Conservation (phyloP, 352 stramenopile species). For the Globisporangium cylindrosporum region DNA sequence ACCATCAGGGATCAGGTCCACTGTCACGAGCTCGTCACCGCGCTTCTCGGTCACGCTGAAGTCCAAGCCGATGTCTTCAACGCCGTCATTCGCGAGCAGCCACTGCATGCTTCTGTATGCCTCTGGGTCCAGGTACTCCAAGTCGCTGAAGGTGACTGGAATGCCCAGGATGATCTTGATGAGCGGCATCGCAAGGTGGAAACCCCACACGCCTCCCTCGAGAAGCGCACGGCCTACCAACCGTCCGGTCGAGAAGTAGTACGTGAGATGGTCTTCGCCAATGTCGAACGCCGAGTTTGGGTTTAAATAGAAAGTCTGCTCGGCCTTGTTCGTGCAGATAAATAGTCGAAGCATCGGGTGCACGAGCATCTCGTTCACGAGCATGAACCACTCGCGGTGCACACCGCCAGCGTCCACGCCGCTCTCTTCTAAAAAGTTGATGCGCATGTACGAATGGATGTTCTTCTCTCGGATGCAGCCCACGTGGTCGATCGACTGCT, state of each 20-base stretch:
- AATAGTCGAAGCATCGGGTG: constrained; percentile 50
- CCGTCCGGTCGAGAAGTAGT: constrained; percentile 57
- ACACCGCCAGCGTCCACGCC: constrained; percentile 84
- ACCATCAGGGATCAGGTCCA: no score
- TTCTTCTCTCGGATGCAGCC: constrained; percentile 50
- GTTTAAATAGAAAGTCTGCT: constrained; percentile 66
- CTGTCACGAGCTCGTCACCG: no score
- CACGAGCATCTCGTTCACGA: constrained; percentile 63
- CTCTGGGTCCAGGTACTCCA: constrained; percentile 42
- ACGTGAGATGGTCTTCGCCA: constrained; percentile 58
- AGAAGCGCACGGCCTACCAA: constrained; percentile 60
- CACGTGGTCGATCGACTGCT: constrained; percentile 66
- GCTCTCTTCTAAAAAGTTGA: constrained; percentile 80
- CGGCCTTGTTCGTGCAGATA: constrained; percentile 47
- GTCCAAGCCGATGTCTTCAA: no score
- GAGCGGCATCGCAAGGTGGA: constrained; percentile 92
- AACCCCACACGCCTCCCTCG: constrained; percentile 90
- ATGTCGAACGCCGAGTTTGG: constrained; percentile 45
- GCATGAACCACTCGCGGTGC: constrained; percentile 87
- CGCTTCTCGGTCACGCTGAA: no score
- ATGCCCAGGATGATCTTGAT: constrained; percentile 98
- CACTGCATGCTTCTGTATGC: constrained; percentile 35
- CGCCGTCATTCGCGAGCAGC: no score
- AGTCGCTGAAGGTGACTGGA: constrained; percentile 86
- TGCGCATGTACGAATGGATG: constrained; percentile 59